Evolutionary conservation across 2,329 filamentous ascomycete genomes (phyloP).

Genomic region (Colletotrichum sansevieriae): DNA sequence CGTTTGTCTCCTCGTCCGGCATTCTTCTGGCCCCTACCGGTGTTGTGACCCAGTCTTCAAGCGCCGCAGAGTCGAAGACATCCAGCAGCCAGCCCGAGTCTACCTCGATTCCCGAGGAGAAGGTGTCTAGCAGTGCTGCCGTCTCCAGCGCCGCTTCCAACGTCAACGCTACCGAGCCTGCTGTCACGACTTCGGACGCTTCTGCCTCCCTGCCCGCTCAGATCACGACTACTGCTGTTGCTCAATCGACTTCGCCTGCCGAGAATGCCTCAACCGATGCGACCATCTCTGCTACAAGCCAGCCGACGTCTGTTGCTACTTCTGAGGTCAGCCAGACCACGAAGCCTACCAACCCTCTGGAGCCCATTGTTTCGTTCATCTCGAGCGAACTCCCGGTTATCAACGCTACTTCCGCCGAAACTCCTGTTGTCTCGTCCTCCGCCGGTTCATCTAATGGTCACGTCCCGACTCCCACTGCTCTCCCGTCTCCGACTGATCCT

Average conservation of each 20-base stretch:
- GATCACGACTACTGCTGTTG: conserved; percentile 1
- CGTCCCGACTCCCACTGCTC: conserved; percentile 33
- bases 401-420: conserved; percentile 31
- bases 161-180: conserved; percentile 33
- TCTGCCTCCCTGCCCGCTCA: conserved; percentile 25
- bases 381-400: conserved; percentile 31
- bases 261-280: conserved; percentile 12
- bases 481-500: conserved; percentile 38
- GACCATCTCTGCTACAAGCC: not conserved
- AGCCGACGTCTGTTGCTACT: conserved; percentile 11
- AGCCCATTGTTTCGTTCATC: conserved; percentile 38
- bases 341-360: conserved; percentile 31
- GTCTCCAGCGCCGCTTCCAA: conserved; percentile 22
- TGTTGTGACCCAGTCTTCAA: conserved; percentile 46
- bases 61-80: not conserved
- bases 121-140: conserved; percentile 2
- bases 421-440: conserved; percentile 16
- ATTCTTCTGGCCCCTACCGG: conserved; percentile 51
- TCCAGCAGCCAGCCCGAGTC: conserved; percentile 8
- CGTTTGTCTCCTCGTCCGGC: conserved; percentile 40
- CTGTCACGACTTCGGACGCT: conserved; percentile 17
- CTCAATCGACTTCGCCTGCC: not conserved
- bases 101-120: conserved; percentile 7
- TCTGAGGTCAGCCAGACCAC: conserved; percentile 21
- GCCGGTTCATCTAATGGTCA: conserved; percentile 21